Base-by-base conservation (phyloP, 2,329 filamentous ascomycete species). In the Botryotinia convoluta region DNA sequence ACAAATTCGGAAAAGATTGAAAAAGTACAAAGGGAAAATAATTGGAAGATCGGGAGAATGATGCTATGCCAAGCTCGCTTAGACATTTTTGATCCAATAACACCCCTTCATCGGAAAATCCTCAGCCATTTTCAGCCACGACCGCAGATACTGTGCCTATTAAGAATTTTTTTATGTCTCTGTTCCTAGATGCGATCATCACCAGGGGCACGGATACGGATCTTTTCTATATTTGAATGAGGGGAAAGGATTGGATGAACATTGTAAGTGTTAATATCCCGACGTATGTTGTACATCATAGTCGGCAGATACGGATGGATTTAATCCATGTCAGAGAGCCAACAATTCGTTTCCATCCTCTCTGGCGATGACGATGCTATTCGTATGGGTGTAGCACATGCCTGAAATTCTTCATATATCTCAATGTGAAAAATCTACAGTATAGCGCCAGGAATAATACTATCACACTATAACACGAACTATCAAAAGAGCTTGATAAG, bases 71-170 rank as follows among this genome's bases (percentile, higher is more conserved):
- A 70, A 70, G 68, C 16, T 70, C 39, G 42, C 29, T 57, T 61
- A 70, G 60, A 71, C 67, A 68, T 57, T 29, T 68, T 3, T 68
- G 32, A 44, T 1, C 39, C 37, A 63, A 64, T 44, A n/a, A 7
- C n/a, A 57, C 37, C 75, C 85, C 76, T 88, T 87, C 80, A 81
- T 22, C 83, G 87, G 20, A 80, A 86, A 75, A 89, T 91, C 74
- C 82, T 88, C 71, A 82, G 91, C 64, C 84, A 89, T 57, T 59
- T 44, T 69, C n/a, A 57, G 65, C 48, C 65, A 69, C 65, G 42
- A 80, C 89, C 59, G 81, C 82, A 78, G 26, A 75, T 87, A 84
- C 82, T 91, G 48, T 68, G 48, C 44, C 44, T 42, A 54, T 35
- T 35, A 1, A 39, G 16, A 32, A n/a, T 20, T 26, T 12, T 26